Evolutionary conservation across 805 yeast genomes (phyloP), one percentile per base, ranked within the genome.

Genomic region (Zygoascus ofunaensis): DNA sequence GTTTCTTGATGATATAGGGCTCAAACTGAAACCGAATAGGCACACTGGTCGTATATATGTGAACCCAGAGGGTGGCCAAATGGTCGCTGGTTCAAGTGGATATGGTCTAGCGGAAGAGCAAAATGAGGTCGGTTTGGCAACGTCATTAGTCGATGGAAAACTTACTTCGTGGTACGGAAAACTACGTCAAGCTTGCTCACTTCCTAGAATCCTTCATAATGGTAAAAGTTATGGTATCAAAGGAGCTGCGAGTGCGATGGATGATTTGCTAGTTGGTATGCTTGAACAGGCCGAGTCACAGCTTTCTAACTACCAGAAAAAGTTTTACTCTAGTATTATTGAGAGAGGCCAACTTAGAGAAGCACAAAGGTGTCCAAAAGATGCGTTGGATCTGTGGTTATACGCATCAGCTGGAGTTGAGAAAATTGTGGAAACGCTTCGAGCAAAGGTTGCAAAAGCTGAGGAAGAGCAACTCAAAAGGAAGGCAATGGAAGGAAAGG

Each of bases 131-230:
- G n/a, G n/a, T n/a, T n/a, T n/a, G n/a, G n/a, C n/a, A n/a, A n/a
- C n/a, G n/a, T n/a, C n/a, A n/a, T 21, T 41, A n/a, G 53, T 45
- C 65, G 79, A 30, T 70, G 70, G 34, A 44, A 57, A 8, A 62
- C 67, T 54, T 75, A 72, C 7, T 61, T 66, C 26, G 79, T 86
- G 95, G 92, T 64, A 89, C 4, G 67, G 71, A 4, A 68, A 73
- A 39, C 63, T 90, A 23, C 69, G 97, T 28, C 87, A 84, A 55
- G 70, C 84, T 0, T 90, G 97, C 54, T 84, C 92, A 47, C 94
- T 86, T 63, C 86, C 95, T 20, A 49, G 54, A 4, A 46, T 55
- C 41, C 63, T 64, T 22, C 58, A 55, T 3, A 57, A 54, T 30
- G 52, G 54, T 30, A 51, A 51, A 14, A 59, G 62, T 12, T 44